These are phyloP conservation scores for Teratosphaeria destructans DNA, from an alignment of 2,329 filamentous ascomycete species.

Conservation along the genomic window DNA sequence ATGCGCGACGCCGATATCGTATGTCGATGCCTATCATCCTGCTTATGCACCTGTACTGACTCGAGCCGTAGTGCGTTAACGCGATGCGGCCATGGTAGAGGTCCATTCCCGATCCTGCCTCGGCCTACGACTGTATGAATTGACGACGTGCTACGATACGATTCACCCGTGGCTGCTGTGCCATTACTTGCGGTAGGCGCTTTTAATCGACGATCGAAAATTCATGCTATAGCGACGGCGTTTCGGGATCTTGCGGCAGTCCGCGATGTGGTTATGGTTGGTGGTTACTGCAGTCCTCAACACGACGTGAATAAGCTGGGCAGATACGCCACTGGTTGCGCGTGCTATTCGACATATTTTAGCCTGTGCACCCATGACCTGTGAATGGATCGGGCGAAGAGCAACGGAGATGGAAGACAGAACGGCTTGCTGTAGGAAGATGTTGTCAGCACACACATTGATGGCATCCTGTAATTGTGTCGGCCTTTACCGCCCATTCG, in stretches of 20 bases:
- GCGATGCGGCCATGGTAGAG: background rate
- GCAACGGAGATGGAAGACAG: background rate
- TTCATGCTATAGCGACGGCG: background rate
- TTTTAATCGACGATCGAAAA: background rate
- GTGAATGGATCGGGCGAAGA: background rate
- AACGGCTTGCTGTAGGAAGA: too few relatives aligned
- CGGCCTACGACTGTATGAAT: background rate
- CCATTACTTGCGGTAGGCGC: background rate
- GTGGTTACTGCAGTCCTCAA: background rate
- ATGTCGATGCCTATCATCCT: background rate
- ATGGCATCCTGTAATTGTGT: too few relatives aligned
- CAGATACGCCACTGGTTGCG: background rate
- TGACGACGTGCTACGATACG: background rate
- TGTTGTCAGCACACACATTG: too few relatives aligned
- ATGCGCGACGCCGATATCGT: constrained; percentile 22
- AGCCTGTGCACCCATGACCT: background rate
- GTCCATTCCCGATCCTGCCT: background rate
- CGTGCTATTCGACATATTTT: background rate
- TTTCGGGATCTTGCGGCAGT: background rate
- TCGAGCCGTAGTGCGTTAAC: background rate
- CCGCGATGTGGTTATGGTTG: background rate
- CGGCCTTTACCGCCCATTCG: too few relatives aligned
- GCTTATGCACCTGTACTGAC: background rate
- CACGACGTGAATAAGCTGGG: background rate
- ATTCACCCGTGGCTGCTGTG: background rate